Conservation (phyloP, 2,329 filamentous ascomycete genomes). For the Xylariales sp. region DNA sequence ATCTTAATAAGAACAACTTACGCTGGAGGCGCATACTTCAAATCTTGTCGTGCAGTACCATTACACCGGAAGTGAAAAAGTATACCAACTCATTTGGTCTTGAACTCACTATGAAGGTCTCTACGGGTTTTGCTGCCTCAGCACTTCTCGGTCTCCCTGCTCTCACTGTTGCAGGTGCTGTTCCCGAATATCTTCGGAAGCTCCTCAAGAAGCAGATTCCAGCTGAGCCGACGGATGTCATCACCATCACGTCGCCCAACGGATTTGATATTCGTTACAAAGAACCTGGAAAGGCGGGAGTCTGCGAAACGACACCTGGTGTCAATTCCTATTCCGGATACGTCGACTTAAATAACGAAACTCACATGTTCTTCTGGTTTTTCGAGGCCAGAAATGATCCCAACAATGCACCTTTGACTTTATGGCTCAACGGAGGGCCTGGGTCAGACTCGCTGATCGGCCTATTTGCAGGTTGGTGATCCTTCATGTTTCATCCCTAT, state of each 20-base stretch:
- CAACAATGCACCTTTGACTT: slow-evolving; percentile 31
- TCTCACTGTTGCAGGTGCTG: neutral
- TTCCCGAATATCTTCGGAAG: neutral
- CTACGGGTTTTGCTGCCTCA: no score
- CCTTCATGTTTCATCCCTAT: no score
- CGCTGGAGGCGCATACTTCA: no score
- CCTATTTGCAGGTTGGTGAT: slow-evolving; percentile 41
- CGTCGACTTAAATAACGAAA: slow-evolving; percentile 20
- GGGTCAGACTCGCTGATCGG: slow-evolving; percentile 52
- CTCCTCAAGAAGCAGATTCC: slow-evolving; percentile 27
- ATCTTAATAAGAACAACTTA: no score
- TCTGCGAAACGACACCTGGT: slow-evolving; percentile 48
- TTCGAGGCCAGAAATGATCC: slow-evolving; percentile 38
- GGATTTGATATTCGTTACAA: slow-evolving; percentile 45
- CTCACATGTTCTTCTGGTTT: slow-evolving; percentile 43
- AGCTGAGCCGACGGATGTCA: slow-evolving; percentile 35
- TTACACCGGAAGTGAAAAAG: no score
- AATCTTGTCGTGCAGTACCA: no score
- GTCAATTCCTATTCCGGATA: slow-evolving; percentile 41
- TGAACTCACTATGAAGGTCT: no score
- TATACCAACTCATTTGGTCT: no score
- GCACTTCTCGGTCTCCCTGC: no score
- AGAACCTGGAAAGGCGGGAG: slow-evolving; percentile 39
- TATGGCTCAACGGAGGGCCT: slow-evolving; percentile 50
- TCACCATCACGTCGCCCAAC: slow-evolving; percentile 36